A percentile compares a stretch with the other conserved stretches of the same genome.
phyloP scores from a whole-genome alignment of 2,329 filamentous ascomycete species.

The Myriosclerotinia scirpicola region DNA sequence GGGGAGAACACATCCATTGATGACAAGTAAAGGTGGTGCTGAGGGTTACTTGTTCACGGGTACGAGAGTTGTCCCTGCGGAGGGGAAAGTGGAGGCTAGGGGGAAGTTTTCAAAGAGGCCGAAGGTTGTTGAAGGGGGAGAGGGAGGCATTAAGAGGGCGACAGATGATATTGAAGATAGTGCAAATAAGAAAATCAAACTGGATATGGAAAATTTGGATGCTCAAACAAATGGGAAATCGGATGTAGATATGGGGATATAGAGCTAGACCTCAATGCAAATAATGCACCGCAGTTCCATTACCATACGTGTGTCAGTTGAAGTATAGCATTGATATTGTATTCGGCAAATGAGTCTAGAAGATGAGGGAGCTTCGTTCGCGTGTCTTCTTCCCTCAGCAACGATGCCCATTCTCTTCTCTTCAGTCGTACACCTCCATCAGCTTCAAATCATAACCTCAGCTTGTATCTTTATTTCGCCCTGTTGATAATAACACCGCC shows the following conservation, averaged over 20 bases:
- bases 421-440: background rate
- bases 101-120: slow-evolving; percentile 59
- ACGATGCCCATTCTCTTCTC: background rate
- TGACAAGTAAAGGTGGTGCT: slow-evolving; percentile 83
- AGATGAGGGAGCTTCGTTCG: background rate
- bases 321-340: slow-evolving; percentile 4
- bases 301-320: background rate
- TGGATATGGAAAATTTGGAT: slow-evolving; percentile 11
- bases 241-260: slow-evolving; percentile 22
- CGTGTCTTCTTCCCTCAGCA: background rate
- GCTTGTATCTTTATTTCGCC: slow-evolving; percentile 9
- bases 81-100: slow-evolving; percentile 77
- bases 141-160: slow-evolving; percentile 7
- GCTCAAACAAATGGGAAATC: slow-evolving; percentile 18
- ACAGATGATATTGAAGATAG: slow-evolving; percentile 5
- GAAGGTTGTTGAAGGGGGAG: slow-evolving; percentile 25
- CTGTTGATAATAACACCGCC: slow-evolving; percentile 9
- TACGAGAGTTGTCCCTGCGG: slow-evolving; percentile 74
- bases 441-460: background rate
- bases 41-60: slow-evolving; percentile 91
- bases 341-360: background rate
- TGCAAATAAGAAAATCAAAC: slow-evolving; percentile 24
- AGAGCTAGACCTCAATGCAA: slow-evolving; percentile 1
- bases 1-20: slow-evolving; percentile 86
- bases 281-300: background rate